Percentiles rank a stretch among this genome's conserved stretches.
These are phyloP conservation scores for Solanum megistacrolobum DNA, from an alignment of 257 asterid genomes.

Conservation along the genomic window DNA sequence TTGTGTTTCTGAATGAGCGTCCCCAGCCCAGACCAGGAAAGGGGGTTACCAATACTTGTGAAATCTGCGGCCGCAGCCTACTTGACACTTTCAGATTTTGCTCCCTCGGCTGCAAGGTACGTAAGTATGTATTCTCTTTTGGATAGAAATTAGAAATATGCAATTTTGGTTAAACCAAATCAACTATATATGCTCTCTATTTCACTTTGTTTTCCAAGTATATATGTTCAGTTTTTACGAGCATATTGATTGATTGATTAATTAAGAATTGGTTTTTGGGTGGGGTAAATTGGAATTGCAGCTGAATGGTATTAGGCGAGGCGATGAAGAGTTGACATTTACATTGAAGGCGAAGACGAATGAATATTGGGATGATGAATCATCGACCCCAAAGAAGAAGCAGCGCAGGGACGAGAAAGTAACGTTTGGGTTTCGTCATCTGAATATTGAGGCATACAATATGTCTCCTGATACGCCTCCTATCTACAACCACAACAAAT, in stretches of 20 bases:
- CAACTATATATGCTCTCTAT: neutral
- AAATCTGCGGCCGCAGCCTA: conserved; percentile 47
- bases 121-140: neutral
- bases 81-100: conserved; percentile 49
- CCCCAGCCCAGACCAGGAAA: conserved; percentile 53
- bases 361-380: conserved; percentile 30
- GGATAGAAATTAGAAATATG: neutral
- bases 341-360: conserved; percentile 17
- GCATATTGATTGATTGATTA: neutral
- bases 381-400: conserved; percentile 32
- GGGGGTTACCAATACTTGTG: conserved; percentile 43
- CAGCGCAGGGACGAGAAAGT: neutral
- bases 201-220: neutral
- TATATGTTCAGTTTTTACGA: neutral
- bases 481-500: conserved; percentile 32
- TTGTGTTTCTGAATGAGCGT: conserved; percentile 40
- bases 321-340: conserved; percentile 39
- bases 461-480: conserved; percentile 60
- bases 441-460: conserved; percentile 2
- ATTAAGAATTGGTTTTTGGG: too few relatives aligned
- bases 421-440: neutral
- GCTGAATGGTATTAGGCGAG: conserved; percentile 47
- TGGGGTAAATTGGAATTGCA: neutral
- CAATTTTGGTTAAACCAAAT: neutral
- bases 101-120: conserved; percentile 57